Evolutionary conservation across 352 stramenopile species (phyloP), one percentile per base, ranked within the genome.

Genomic region (Blastocystis sp.): DNA sequence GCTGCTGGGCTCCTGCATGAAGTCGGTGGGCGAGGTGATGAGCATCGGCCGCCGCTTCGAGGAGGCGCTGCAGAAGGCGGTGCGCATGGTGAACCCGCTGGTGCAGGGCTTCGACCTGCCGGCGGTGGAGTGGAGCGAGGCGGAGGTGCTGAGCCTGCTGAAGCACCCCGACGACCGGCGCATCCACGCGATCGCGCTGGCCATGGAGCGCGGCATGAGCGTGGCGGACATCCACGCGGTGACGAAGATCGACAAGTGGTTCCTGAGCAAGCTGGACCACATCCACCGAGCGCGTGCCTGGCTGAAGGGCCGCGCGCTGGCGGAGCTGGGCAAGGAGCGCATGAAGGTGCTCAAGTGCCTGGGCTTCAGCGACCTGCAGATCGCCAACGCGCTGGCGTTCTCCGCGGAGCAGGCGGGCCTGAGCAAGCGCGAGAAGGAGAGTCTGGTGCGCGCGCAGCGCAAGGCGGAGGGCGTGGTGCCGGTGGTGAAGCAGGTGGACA

Each of bases 211-310:
- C 89, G 95, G 94, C 38, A 94, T 96, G 89, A 94, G 92, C 19
- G 94, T 99, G 24, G 94, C 98, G 28, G 93, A 97, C 80, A 94
- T 99, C 48, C 95, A 98, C 90, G 92, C 97, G 42, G 93, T 98
- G 87, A 99, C 96, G 10, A 98, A 98, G 91, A 99, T 99, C 90
- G 97, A 99, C 91, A 96, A 94, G 70, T 99, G 97, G 97, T 99
- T 98, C 92, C 92, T 99, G 61, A 94, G 92, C 87, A 97, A 97
- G 90, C 92, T 98, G 28, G 91, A 98, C 89, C 92, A 93, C 76
- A 95, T 97, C 76, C 24, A 42, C 88, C 77, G 93, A 89, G 93
- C 89, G 87, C 91, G 70, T 89, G 90, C 61, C 65, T 92, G 59
- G 68, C 78, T 42, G 42, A 79, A 28, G 81, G 90, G 64, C 45